Conservation (phyloP, 805 yeast species). For the Danielia oregonensis region DNA sequence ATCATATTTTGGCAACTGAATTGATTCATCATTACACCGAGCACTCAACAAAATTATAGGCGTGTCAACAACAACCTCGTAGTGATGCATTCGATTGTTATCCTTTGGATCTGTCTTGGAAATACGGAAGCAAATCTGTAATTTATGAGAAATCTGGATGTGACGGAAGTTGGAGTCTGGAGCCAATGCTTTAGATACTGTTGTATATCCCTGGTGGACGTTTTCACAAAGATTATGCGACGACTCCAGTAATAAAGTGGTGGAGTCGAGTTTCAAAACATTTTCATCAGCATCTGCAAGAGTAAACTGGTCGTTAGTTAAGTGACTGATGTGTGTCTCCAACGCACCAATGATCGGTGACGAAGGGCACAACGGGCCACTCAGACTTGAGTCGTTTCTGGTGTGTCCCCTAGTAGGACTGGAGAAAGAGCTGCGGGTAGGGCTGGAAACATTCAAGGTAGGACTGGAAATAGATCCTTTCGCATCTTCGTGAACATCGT, state of each 20-base stretch:
- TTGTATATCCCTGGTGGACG: constrained; percentile 34
- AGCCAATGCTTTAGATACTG: constrained; percentile 41
- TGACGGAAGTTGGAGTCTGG: constrained; percentile 66
- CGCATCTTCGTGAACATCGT: constrained; percentile 7
- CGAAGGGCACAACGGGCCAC: constrained; percentile 10
- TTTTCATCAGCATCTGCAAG: constrained; percentile 15
- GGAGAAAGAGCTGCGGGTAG: too few relatives aligned
- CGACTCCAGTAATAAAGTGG: constrained; percentile 30
- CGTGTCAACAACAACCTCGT: constrained; percentile 77
- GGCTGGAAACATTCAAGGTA: not conserved
- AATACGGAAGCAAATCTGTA: constrained; percentile 68
- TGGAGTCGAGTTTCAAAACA: constrained; percentile 26
- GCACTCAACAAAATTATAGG: constrained; percentile 53
- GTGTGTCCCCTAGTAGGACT: too few relatives aligned
- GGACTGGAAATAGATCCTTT: constrained; percentile 3
- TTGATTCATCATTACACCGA: constrained; percentile 37
- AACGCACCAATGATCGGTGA: constrained; percentile 38
- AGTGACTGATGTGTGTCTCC: constrained; percentile 36
- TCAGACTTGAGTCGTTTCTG: not conserved
- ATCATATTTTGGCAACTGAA: constrained; percentile 39
- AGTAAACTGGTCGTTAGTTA: constrained; percentile 1
- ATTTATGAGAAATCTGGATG: constrained; percentile 59
- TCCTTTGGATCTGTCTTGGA: constrained; percentile 54
- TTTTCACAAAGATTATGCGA: constrained; percentile 20
- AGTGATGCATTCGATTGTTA: constrained; percentile 56